Evolutionary conservation across 2,329 filamentous ascomycete genomes (phyloP).

Genomic region (Pezicula carpinea): DNA sequence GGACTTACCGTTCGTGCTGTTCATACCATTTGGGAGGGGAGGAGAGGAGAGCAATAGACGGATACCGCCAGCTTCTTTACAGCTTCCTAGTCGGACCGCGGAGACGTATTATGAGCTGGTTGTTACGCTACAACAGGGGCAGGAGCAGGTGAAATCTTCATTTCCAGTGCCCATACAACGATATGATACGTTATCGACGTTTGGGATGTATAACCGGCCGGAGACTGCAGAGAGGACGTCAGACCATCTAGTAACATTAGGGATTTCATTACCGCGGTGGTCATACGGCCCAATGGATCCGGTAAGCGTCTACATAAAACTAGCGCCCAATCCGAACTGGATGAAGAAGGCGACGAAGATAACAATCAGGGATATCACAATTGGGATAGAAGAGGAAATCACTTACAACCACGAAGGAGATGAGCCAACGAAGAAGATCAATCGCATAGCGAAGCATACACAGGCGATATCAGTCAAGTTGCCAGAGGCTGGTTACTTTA

Average conservation of each 20-base stretch:
- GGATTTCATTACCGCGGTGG: constrained; percentile 90
- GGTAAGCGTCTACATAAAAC: constrained; percentile 91
- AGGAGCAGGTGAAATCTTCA: constrained; percentile 82
- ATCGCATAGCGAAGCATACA: constrained; percentile 78
- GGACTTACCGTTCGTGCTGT: constrained; percentile 95
- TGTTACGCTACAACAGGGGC: constrained; percentile 89
- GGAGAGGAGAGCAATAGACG: constrained; percentile 85
- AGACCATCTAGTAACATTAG: constrained; percentile 87
- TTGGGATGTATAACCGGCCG: constrained; percentile 98
- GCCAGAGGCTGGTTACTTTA: constrained; percentile 87
- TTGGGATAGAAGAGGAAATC: constrained; percentile 94
- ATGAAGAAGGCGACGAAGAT: constrained; percentile 85
- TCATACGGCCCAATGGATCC: constrained; percentile 95
- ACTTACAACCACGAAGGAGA: constrained; percentile 98
- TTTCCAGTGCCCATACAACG: constrained; percentile 88
- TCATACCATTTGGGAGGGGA: constrained; percentile 90
- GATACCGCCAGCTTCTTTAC: constrained; percentile 87
- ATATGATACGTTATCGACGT: constrained; percentile 96
- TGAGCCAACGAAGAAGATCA: constrained; percentile 85
- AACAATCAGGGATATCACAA: constrained; percentile 88
- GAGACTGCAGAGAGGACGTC: constrained; percentile 81
- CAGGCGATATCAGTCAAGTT: constrained; percentile 79
- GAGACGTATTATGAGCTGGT: constrained; percentile 97
- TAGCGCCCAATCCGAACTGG: constrained; percentile 91
- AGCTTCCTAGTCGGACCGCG: constrained; percentile 86